Evolutionary conservation across 2,329 filamentous ascomycete genomes (phyloP), one percentile per base, ranked within the genome.

Genomic region (Trichoderma gracile): DNA sequence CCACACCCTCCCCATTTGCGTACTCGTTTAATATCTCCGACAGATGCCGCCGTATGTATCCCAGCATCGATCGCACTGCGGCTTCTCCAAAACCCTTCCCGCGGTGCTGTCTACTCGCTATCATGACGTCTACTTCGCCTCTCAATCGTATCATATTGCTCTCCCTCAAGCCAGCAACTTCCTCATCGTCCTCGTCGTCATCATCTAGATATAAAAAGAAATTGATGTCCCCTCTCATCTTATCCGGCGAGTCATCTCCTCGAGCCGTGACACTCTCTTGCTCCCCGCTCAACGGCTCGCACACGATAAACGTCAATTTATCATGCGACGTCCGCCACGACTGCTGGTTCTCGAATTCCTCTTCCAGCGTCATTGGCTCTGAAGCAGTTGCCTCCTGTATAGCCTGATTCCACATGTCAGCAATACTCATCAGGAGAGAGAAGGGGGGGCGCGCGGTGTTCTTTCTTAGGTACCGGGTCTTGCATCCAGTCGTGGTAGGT

Each of bases 401-500:
- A 53, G 87, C 84, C 87, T 91, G 33, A 3, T 38, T 38, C 2
- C 1, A 21, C 10, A 19, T n/a, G 5, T 12, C 3, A 27, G 33
- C 49, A 43, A 38, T 12, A n/a, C n/a, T 4, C 2, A 21, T 10
- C 7, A 53, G 7, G 10, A 8, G 5, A 40, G 8, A 4, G 23
- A 5, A 54, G 5, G 30, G 19, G 30, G n/a, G n/a, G n/a, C n/a
- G n/a, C n/a, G 49, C 4, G 33, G 23, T 10, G 2, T 33, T 33
- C 9, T 1, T 5, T 17, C 3, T 15, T 0, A 14, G n/a, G 33
- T 74, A 85, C 89, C 58, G 89, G 83, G 71, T 95, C 89, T 80
- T 93, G 84, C 93, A 98, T 97, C 94, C 94, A 98, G 72, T 82
- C 79, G 74, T 97, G 92, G 74, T 97, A 97, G 43, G 83, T 87